Evolutionary conservation across 2,329 filamentous ascomycete genomes (phyloP).

Genomic region (Cercospora beticola): DNA sequence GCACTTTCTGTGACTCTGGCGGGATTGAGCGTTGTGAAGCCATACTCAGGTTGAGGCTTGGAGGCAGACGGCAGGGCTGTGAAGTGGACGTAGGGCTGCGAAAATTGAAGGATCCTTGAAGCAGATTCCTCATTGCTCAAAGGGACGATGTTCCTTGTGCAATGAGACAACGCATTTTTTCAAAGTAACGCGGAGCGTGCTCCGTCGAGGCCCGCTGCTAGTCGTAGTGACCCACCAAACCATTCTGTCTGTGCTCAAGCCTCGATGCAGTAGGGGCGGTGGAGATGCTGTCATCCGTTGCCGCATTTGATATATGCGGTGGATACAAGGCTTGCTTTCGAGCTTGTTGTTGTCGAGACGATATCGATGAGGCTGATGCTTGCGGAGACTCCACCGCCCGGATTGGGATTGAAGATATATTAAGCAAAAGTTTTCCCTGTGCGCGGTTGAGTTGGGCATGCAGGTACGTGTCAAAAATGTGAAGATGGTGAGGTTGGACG

Average conservation of each 20-base stretch:
- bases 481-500: not conserved
- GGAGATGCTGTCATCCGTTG: not conserved
- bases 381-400: not conserved
- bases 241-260: not conserved
- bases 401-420: not conserved
- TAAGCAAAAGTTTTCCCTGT: not conserved
- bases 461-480: not conserved
- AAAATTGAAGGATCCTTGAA: not conserved
- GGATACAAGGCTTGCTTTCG: not conserved
- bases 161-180: not conserved
- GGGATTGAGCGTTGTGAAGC: constrained; percentile 25
- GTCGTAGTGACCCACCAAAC: not conserved
- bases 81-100: not conserved
- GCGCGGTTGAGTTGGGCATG: not conserved
- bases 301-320: not conserved
- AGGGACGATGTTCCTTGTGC: not conserved
- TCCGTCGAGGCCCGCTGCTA: not conserved
- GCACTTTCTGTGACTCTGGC: not conserved
- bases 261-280: not conserved
- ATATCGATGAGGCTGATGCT: not conserved
- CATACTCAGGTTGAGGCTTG: constrained; percentile 13
- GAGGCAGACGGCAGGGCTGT: not conserved
- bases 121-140: not conserved
- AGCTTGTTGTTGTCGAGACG: not conserved
- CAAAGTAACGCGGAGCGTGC: not conserved